Evolutionary conservation across 768 basidiomycete genomes (phyloP).

Genomic region (Suillus luteus): DNA sequence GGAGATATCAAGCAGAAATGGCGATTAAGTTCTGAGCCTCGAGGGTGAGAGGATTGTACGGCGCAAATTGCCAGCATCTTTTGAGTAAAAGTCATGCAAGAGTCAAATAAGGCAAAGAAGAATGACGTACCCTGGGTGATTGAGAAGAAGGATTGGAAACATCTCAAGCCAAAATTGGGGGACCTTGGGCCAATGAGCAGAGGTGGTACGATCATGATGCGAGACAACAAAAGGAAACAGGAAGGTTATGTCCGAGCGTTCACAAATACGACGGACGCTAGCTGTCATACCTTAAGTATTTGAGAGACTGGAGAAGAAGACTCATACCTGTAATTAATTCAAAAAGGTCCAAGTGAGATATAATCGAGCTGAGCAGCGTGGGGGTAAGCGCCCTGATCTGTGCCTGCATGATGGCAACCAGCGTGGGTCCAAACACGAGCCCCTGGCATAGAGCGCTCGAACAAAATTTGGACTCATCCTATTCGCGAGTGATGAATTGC

Average conservation of each 20-base stretch:
- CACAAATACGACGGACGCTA: conserved; percentile 2
- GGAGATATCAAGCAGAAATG: not conserved
- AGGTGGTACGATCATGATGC: conserved; percentile 13
- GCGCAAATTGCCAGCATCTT: conserved; percentile 18
- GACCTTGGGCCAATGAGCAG: conserved; percentile 14
- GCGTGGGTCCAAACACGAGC: conserved; percentile 3
- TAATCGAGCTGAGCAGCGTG: not conserved
- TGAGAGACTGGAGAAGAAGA: not conserved
- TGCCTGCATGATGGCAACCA: conserved; percentile 4
- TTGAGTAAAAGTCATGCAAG: not conserved
- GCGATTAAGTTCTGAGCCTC: conserved; percentile 1
- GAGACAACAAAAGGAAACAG: conserved; percentile 15
- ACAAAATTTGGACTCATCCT: conserved; percentile 7
- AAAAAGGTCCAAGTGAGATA: conserved; percentile 11
- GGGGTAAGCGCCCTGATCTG: conserved; percentile 7
- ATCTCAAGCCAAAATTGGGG: conserved; percentile 3
- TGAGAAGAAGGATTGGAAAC: conserved; percentile 6
- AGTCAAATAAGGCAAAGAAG: not conserved
- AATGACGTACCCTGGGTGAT: conserved; percentile 8
- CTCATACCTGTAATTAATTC: conserved; percentile 11
- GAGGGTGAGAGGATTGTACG: conserved; percentile 12
- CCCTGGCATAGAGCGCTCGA: not conserved
- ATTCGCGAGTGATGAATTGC: not conserved
- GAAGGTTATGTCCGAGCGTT: conserved; percentile 11
- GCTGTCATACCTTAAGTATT: conserved; percentile 1